Conservation (phyloP, 768 basidiomycete species). For the Podaxis sp. region DNA sequence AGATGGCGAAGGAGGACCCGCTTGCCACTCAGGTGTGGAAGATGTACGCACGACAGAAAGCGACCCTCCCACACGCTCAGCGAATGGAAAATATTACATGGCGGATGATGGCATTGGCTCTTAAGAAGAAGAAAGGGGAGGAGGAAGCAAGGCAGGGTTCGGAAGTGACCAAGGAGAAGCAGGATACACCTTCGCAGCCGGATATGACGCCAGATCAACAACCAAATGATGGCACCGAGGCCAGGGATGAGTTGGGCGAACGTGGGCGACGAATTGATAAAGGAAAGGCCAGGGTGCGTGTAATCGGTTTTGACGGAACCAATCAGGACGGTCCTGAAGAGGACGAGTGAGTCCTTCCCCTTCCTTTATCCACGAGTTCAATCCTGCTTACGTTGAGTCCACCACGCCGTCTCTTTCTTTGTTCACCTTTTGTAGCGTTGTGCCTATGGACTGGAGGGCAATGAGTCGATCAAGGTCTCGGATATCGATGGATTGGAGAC, state of each 20-base stretch:
- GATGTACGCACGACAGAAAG: constrained; percentile 90
- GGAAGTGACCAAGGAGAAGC: constrained; percentile 15
- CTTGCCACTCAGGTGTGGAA: constrained; percentile 96
- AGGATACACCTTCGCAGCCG: constrained; percentile 18
- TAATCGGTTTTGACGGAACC: constrained; percentile 79
- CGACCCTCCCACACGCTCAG: constrained; percentile 86
- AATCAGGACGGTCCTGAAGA: constrained; percentile 73
- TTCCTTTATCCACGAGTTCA: constrained; percentile 8
- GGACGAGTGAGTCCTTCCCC: constrained; percentile 58
- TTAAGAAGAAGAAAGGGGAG: constrained; percentile 86
- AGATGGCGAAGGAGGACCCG: constrained; percentile 81
- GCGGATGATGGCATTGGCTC: constrained; percentile 96
- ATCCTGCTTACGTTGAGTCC: constrained; percentile 14
- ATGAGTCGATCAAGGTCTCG: constrained; percentile 90
- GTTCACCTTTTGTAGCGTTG: constrained; percentile 37
- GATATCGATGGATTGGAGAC: constrained; percentile 90
- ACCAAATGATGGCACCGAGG: constrained; percentile 21
- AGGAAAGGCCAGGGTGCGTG: constrained; percentile 74
- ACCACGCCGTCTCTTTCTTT: constrained; percentile 3
- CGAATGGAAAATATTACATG: constrained; percentile 98
- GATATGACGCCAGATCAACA: constrained; percentile 20
- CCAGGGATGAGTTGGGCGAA: constrained; percentile 36
- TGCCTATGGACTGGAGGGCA: constrained; percentile 91
- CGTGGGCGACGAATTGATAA: constrained; percentile 79
- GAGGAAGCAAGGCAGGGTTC: constrained; percentile 39